These are phyloP conservation scores for Diplogelasinospora grovesii DNA, from an alignment of 495 filamentous ascomycete species.

Conservation along the genomic window DNA sequence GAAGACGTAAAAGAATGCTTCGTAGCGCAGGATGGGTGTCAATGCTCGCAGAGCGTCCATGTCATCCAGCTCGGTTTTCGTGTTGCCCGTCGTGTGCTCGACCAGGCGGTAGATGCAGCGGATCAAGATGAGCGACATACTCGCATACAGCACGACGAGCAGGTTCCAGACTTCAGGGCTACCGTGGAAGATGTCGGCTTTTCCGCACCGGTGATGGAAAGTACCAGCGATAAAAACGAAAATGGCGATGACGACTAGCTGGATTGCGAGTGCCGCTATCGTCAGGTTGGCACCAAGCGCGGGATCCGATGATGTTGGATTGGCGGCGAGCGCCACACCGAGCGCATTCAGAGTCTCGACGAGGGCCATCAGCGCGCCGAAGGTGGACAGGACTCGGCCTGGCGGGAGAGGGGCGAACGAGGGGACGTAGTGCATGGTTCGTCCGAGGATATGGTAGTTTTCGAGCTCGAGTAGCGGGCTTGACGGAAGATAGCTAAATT, in stretches of 20 bases:
- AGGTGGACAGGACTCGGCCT: slow-evolving; percentile 19
- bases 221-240: slow-evolving; percentile 22
- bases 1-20: slow-evolving; percentile 30
- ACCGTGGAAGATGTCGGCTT: slow-evolving; percentile 5
- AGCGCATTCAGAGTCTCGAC: slow-evolving; percentile 29
- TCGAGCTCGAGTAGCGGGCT: slow-evolving; percentile 34
- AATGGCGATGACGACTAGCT: slow-evolving; percentile 22
- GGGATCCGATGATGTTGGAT: slow-evolving; percentile 9
- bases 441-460: slow-evolving; percentile 35
- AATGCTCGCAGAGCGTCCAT: slow-evolving; percentile 14
- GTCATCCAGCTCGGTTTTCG: slow-evolving; percentile 11
- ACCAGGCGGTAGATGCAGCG: slow-evolving; percentile 29
- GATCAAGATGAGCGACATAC: slow-evolving; percentile 25
- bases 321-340: slow-evolving; percentile 24
- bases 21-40: slow-evolving; percentile 27
- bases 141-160: slow-evolving; percentile 23
- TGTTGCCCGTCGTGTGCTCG: slow-evolving; percentile 24
- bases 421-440: slow-evolving; percentile 30
- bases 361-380: slow-evolving; percentile 23
- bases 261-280: slow-evolving; percentile 22
- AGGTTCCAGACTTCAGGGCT: slow-evolving; percentile 7
- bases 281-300: slow-evolving; percentile 20
- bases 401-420: slow-evolving; percentile 24
- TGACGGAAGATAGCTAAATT: not conserved
- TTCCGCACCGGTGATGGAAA: slow-evolving; percentile 26